These are phyloP conservation scores for Dichotomocladium elegans DNA, from an alignment of 371 early-diverging fungal genomes.

Conservation along the genomic window DNA sequence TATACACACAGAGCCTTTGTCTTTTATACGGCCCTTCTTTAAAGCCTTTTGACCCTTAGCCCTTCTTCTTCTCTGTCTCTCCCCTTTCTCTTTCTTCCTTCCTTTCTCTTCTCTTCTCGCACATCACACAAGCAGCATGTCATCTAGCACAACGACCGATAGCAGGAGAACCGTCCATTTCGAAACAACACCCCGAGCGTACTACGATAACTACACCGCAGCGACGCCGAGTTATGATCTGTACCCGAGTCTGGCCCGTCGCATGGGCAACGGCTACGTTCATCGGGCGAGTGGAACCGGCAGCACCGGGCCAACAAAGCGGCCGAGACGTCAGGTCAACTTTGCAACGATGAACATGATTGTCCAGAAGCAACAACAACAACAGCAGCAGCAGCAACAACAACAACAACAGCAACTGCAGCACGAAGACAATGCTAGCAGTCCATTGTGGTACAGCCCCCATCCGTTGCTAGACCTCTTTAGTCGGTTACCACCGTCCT, in stretches of 20 bases:
- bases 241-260: slow-evolving; percentile 35
- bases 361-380: slow-evolving; percentile 5
- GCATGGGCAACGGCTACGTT: slow-evolving; percentile 31
- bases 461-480: slow-evolving; percentile 11
- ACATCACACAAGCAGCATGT: slow-evolving; percentile 21
- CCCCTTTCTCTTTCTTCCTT: slow-evolving; percentile 5
- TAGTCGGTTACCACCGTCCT: slow-evolving; percentile 1
- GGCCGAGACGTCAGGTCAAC: slow-evolving; percentile 17
- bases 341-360: slow-evolving; percentile 21
- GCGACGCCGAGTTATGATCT: slow-evolving; percentile 34
- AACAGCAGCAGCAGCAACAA: slow-evolving; percentile 1
- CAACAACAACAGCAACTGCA: slow-evolving; percentile 2
- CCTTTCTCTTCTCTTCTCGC: not conserved
- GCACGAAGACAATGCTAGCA: too few relatives aligned
- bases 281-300: slow-evolving; percentile 18
- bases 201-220: slow-evolving; percentile 32
- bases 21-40: too few relatives aligned
- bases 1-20: too few relatives aligned
- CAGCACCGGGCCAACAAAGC: too few relatives aligned
- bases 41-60: slow-evolving; percentile 4
- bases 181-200: slow-evolving; percentile 37
- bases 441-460: slow-evolving; percentile 4
- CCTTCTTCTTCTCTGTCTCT: slow-evolving; percentile 5
- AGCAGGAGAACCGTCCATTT: slow-evolving; percentile 13
- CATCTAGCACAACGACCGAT: not conserved